Conservation (phyloP, 1,284 basidiomycete species). For the Ceratobasidium sp. region DNA sequence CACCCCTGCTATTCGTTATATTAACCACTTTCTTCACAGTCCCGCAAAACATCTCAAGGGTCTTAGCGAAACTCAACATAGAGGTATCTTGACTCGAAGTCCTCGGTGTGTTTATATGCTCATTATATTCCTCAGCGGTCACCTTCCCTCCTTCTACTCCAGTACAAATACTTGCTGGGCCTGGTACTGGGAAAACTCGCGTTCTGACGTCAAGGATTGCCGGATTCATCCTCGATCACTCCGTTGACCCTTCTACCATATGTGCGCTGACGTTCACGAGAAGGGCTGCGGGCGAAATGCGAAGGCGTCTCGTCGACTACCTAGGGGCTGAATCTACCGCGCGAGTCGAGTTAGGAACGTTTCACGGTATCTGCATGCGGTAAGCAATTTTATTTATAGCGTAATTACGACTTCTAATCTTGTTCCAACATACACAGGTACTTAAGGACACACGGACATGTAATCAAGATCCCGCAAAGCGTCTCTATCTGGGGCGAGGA, state of each 20-base stretch:
- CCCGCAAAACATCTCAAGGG: too few species aligned
- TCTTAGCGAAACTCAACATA: background rate
- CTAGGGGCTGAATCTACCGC: too few species aligned
- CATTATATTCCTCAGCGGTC: background rate
- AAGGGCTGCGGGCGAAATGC: slow-evolving; percentile 93
- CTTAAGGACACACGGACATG: too few species aligned
- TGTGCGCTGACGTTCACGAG: slow-evolving; percentile 89
- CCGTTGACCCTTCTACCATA: slow-evolving; percentile 68
- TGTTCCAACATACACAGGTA: too few species aligned
- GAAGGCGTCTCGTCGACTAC: slow-evolving; percentile 65
- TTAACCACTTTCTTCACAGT: too few species aligned
- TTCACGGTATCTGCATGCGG: slow-evolving; percentile 82
- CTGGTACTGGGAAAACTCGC: slow-evolving; percentile 59
- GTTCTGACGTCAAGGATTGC: slow-evolving; percentile 86
- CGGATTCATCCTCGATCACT: slow-evolving; percentile 74
- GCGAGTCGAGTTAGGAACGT: slow-evolving; percentile 71
- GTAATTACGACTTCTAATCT: too few species aligned
- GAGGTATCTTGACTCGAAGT: background rate
- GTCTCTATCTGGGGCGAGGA: too few species aligned
- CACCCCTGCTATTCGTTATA: too few species aligned
- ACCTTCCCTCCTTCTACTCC: background rate
- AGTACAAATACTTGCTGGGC: slow-evolving; percentile 15
- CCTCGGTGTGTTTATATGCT: background rate
- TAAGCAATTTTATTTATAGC: slow-evolving; percentile 55
- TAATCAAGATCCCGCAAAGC: too few species aligned